A percentile compares a stretch with the other conserved stretches of the same genome.
phyloP scores from a whole-genome alignment of 2,329 filamentous ascomycete genomes.

The Ophiostoma quercus region DNA sequence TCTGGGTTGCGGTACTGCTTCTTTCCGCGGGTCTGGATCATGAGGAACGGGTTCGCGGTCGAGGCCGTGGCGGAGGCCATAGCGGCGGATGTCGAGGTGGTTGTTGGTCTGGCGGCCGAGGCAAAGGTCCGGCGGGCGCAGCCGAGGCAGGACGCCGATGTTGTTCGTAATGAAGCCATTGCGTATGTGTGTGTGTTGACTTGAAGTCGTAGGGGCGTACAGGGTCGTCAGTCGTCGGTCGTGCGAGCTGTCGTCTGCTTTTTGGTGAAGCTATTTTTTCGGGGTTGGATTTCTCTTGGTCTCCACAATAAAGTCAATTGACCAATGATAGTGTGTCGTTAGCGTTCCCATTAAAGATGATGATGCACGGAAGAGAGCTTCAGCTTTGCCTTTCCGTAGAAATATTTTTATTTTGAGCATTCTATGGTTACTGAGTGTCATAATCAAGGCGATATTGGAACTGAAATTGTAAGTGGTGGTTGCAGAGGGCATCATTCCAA shows the following conservation, averaged over 20 bases:
- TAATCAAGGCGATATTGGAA: too few species aligned
- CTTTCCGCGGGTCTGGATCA: constrained; percentile 33
- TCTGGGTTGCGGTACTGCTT: constrained; percentile 37
- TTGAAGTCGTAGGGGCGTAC: neutral
- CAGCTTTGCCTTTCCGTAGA: neutral
- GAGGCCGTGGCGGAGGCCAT: constrained; percentile 30
- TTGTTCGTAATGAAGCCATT: constrained; percentile 21
- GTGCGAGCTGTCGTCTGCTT: constrained; percentile 16
- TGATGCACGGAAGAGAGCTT: neutral
- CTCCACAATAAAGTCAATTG: neutral
- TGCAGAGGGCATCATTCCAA: too few species aligned
- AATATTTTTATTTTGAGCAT: neutral
- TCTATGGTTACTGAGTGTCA: too few species aligned
- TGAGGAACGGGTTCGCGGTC: constrained; percentile 21
- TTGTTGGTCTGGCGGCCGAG: neutral
- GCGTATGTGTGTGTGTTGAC: neutral
- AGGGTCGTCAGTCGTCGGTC: neutral
- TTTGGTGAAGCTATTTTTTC: constrained; percentile 14
- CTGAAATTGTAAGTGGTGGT: too few species aligned
- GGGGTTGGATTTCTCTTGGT: constrained; percentile 3
- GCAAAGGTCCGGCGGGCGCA: constrained; percentile 18
- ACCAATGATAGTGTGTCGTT: constrained; percentile 17
- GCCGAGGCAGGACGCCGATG: constrained; percentile 26
- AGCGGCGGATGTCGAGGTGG: constrained; percentile 18
- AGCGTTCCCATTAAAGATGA: neutral